Evolutionary conservation across 192 early-diverging fungal species (phyloP).

Genomic region (Linnemannia elongata): DNA sequence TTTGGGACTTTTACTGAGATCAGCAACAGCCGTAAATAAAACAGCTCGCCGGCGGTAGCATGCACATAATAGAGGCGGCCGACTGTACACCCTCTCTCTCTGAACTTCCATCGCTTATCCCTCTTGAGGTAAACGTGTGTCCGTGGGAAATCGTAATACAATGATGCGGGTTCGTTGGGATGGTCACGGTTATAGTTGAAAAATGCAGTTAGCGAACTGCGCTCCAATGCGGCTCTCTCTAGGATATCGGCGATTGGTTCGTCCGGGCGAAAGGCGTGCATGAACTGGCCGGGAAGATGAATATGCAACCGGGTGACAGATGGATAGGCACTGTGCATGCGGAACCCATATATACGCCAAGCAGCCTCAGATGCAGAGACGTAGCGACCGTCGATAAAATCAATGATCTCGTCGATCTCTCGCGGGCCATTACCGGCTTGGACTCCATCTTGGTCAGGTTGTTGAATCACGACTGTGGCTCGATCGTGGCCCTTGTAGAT

Average conservation of each 20-base stretch:
- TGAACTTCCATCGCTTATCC: neutral
- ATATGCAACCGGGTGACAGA: no score
- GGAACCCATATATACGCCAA: no score
- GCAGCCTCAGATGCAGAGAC: constrained; percentile 33
- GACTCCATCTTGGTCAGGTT: no score
- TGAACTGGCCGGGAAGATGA: no score
- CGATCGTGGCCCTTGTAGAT: no score
- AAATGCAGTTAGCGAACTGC: constrained; percentile 38
- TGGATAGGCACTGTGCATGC: no score
- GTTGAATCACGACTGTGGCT: no score
- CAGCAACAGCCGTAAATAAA: constrained; percentile 38
- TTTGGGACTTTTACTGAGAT: constrained; percentile 19
- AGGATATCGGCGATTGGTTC: constrained; percentile 10
- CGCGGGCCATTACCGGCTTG: no score
- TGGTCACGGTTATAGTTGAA: constrained; percentile 21
- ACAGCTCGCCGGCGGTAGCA: constrained; percentile 24
- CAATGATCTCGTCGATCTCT: no score
- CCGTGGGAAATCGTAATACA: constrained; percentile 21
- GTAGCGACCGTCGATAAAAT: constrained; percentile 13
- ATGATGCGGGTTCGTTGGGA: neutral
- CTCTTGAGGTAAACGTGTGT: constrained; percentile 17
- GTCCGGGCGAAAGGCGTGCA: constrained; percentile 1
- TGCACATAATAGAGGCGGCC: constrained; percentile 33
- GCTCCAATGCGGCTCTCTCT: no score
- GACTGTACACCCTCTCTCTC: constrained; percentile 17